Base-by-base conservation (phyloP, 148 eudicot species). In the Arctostaphylos glauca region DNA sequence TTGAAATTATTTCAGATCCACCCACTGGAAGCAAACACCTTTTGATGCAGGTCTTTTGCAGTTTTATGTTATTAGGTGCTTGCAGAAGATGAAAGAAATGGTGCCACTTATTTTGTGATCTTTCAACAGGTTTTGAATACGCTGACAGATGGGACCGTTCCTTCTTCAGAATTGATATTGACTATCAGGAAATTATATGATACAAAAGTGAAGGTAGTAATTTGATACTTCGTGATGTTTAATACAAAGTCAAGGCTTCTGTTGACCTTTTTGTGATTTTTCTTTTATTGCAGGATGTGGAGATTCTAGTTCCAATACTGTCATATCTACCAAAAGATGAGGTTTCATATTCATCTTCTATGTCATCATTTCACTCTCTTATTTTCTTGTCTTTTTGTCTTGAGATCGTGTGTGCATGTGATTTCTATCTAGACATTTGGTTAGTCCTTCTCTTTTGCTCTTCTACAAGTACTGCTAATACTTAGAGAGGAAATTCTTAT, bases 111-210 rank as follows among this genome's bases (percentile, higher is more conserved):
- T 10, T 71, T 48, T 38, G 15, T 56, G 31, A 47, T 53, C 58
- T 73, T 44, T 70, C 9, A 72, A 60, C 90, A 96, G 99, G 97
- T 96, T 88, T 85, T 96, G 90, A 92, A 93, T 86, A 94, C 90
- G 15, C 91, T 96, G 46, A 96, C 97, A n/a, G 99, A 94, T 72
- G 97, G 98, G 86, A 87, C 85, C 48, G 82, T 83, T 89, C 99
- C 99, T 70, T 90, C 98, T 59, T 85, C 93, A 52, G 94, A 92
- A 83, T 85, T 96, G 84, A 81, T 96, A 77, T 83, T 60, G 67
- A 92, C 93, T 19, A 85, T 94, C 64, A 93, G 88, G 87, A 91
- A 88, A 81, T 86, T 96, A 58, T 94, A 89, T 59, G 93, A 93
- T 81, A 85, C 92, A 46, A 93, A 89, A 84, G 76, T 91, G 74